Evolutionary conservation across 257 asterid genomes (phyloP).

Genomic region (Marsdenia floribunda): DNA sequence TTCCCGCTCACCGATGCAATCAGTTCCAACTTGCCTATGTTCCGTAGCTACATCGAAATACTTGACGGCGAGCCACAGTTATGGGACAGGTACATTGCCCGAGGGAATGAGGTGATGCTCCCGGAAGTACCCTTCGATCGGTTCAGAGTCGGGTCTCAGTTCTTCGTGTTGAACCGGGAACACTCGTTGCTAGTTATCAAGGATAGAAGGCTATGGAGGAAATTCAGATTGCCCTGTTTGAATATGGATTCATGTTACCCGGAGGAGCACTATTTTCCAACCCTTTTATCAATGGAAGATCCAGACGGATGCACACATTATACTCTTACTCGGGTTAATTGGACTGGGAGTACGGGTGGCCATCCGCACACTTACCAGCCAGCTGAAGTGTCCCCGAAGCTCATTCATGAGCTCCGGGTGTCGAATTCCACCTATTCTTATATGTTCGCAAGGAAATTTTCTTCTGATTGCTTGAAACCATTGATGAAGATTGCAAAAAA

Average conservation of each 20-base stretch:
- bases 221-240: constrained; percentile 55
- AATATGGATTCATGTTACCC: constrained; percentile 55
- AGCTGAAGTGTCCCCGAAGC: constrained; percentile 44
- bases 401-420: constrained; percentile 33
- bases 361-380: constrained; percentile 64
- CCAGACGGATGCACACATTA: constrained; percentile 48
- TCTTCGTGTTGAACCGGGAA: constrained; percentile 45
- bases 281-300: constrained; percentile 71
- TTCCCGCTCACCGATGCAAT: constrained; percentile 18
- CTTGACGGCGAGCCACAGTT: constrained; percentile 41
- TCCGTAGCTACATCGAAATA: constrained; percentile 72
- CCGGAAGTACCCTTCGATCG: constrained; percentile 53
- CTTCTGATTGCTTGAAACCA: constrained; percentile 69
- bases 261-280: constrained; percentile 78
- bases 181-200: constrained; percentile 47
- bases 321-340: constrained; percentile 69
- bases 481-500: constrained; percentile 45
- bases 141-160: constrained; percentile 74
- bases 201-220: constrained; percentile 60
- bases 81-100: constrained; percentile 49
- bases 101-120: constrained; percentile 53
- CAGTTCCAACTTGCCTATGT: background rate
- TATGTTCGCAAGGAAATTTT: constrained; percentile 70
- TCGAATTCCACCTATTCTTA: constrained; percentile 48
- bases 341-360: constrained; percentile 59